Conservation (phyloP, 192 early-diverging fungal genomes). For the Obelidium mucronatum region DNA sequence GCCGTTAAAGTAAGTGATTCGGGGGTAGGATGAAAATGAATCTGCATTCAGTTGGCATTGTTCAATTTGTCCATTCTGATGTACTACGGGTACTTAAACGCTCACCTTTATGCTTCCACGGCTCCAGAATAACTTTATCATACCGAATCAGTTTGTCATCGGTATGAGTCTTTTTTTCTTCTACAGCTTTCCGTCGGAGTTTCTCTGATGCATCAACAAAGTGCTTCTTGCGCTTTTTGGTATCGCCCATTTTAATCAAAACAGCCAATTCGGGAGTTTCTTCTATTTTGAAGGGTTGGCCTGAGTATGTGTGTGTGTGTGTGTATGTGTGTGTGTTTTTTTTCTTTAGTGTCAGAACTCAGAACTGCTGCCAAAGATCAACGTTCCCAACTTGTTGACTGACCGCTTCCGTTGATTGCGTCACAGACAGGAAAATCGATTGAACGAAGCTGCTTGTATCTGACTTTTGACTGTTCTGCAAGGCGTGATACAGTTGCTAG, state of each 20-base stretch:
- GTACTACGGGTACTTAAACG: not conserved
- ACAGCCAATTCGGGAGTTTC: not conserved
- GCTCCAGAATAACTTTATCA: constrained; percentile 10
- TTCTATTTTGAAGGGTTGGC: not conserved
- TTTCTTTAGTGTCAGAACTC: not conserved
- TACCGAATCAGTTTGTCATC: constrained; percentile 9
- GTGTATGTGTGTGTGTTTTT: too few species aligned
- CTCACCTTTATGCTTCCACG: constrained; percentile 22
- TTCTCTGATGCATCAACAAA: too few species aligned
- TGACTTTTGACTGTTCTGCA: not conserved
- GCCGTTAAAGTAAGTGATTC: constrained; percentile 32
- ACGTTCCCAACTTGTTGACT: not conserved
- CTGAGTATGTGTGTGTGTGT: not conserved
- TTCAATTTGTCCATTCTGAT: not conserved
- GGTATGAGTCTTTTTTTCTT: too few species aligned
- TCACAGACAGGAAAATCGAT: too few species aligned
- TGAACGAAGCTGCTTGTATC: too few species aligned
- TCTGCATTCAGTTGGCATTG: not conserved
- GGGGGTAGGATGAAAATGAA: constrained; percentile 7
- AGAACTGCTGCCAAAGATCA: not conserved
- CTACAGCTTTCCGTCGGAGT: too few species aligned
- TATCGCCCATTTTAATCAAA: constrained; percentile 14
- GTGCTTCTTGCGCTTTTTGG: too few species aligned
- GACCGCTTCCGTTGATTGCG: not conserved
- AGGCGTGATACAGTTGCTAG: not conserved